Base-by-base conservation (phyloP, 2,329 filamentous ascomycete species). In the Aspergillus ruber region DNA sequence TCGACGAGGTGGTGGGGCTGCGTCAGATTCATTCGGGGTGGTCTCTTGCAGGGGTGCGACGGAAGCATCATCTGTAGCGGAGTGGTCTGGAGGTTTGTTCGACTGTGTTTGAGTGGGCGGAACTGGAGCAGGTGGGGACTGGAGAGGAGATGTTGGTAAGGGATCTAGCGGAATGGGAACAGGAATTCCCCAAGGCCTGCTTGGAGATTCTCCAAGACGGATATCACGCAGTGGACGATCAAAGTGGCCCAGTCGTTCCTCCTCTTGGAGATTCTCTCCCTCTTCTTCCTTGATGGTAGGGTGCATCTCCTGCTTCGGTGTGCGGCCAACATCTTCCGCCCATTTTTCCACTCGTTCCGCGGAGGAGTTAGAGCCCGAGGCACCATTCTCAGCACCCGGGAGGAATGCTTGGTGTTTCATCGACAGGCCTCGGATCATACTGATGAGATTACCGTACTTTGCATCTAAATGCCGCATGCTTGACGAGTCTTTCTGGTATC, bases 371-470 rank as follows among this genome's bases (percentile, higher is more conserved):
- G 65, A 68, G 33, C 61, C 62, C 45, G 60, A 61, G 23, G 55
- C 62, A 50, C 58, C 57, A 45, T 56, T 63, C 45, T 50, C 57
- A 42, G 56, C 53, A 36, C 79, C 77, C 43, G 87, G 87, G 23
- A 96, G 74, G 81, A 93, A 89, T 5, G 88, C 84, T 63, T 93
- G 86, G 64, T 97, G 91, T 58, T 94, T 88, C 54, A 85, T 81
- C 43, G 90, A 88, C 35, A 97, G 75, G 7, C 89, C 89, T 65
- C 93, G 85, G 51, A 97, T 94, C 91, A 97, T 96, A 70, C 82
- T 94, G 57, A 88, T 89, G 39, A 96, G 74, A 64, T 85, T 91
- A 55, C 89, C 90, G 65, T 96, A 97, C 67, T 96, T 97, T 53
- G 88, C 88, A 66, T 97, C 91, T 47, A 97, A 76, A 68, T 94